These are phyloP conservation scores for Alternaria hordeiaustralica DNA, from an alignment of 2,329 filamentous ascomycete species.

Conservation along the genomic window DNA sequence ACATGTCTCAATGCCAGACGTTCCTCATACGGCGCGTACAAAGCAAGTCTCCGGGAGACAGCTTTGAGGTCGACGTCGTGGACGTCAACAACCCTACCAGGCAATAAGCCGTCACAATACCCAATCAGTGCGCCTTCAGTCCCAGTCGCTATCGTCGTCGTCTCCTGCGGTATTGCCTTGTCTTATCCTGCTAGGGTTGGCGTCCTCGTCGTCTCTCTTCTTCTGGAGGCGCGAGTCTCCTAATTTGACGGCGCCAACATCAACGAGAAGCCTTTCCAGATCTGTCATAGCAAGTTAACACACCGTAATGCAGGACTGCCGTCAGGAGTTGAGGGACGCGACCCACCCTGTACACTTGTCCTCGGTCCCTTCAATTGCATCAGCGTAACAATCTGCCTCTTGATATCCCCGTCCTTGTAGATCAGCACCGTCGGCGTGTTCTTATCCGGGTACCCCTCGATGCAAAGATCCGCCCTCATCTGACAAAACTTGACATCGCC, in stretches of 20 bases:
- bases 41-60: neutral
- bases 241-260: conserved; percentile 78
- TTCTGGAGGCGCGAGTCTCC: conserved; percentile 78
- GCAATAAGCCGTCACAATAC: neutral
- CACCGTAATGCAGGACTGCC: neutral
- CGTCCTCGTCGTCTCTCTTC: conserved; percentile 61
- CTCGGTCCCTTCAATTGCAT: conserved; percentile 72
- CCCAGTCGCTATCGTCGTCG: conserved; percentile 67
- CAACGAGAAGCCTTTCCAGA: conserved; percentile 80
- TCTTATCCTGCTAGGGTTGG: conserved; percentile 60
- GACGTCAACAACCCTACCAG: neutral
- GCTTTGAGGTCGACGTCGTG: neutral
- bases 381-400: conserved; percentile 89
- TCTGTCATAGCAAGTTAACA: conserved; percentile 52
- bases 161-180: conserved; percentile 43
- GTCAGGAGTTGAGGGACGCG: neutral
- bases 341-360: conserved; percentile 26
- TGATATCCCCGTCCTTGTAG: conserved; percentile 92
- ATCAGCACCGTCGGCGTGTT: conserved; percentile 95
- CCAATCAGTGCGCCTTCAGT: conserved; percentile 48
- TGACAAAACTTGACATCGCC: conserved; percentile 98
- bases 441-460: conserved; percentile 92
- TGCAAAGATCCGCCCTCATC: conserved; percentile 89
- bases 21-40: neutral
- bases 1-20: neutral